Base-by-base conservation (phyloP, 2,329 filamentous ascomycete genomes). In the Aspergillus ibericus region DNA sequence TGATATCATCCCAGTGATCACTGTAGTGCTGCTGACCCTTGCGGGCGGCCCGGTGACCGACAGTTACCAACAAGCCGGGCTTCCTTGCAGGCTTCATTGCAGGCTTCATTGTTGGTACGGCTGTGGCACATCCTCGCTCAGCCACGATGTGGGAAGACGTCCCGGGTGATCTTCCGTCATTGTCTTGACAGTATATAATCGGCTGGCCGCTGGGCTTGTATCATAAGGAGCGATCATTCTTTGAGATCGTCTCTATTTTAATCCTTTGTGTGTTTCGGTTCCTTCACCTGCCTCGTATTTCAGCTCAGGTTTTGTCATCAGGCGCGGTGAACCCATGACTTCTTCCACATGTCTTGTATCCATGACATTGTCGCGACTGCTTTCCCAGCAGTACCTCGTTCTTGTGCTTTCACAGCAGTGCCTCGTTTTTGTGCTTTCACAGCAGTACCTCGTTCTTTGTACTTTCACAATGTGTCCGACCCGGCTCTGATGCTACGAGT, bases 301-400 rank as follows among this genome's bases (percentile, higher is more conserved):
- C 18, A 10, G 20, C 27, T n/a, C 36, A 32, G 29, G 36, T 40
- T 20, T 29, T 29, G 12, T 36, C 16, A 53, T 42, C 51, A 53
- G 51, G n/a, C 51, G 51, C n/a, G 12, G 51, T 32, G 51, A 53
- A 53, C 51, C 38, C 51, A 53, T 53, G 51, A 53, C 51, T 53
- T 6, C 51, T 18, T 18, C 36, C 51, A 53, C 51, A 53, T 53
- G 51, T 53, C 51, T 36, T 18, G 44, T 15, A 18, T 48, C 25
- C 15, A 48, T 48, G 44, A 48, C 44, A 48, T 48, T 16, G 44
- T 29, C 25, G 44, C 22, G 15, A 16, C 2, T 10, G 7, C 27
- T 18, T 8, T 47, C 16, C 6, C 42, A 48, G 8, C 15, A 29
- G 7, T 29, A 12, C 25, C 25, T 29, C 6, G 2, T 12, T 25